phyloP scores from a whole-genome alignment of 768 basidiomycete genomes.

The Naganishia randhawae region DNA sequence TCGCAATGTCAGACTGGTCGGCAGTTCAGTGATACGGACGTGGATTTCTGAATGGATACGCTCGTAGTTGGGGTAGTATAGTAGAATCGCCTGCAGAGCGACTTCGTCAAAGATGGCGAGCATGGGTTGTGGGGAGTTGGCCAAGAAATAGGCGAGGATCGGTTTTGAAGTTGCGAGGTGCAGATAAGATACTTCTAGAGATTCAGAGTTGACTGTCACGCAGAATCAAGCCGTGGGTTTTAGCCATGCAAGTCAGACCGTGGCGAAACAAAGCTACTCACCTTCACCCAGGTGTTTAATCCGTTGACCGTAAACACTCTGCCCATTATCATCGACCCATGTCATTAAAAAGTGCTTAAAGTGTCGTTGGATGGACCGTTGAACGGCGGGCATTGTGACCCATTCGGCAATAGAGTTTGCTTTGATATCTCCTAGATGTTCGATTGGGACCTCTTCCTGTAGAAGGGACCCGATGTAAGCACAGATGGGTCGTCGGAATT shows the following conservation, averaged over 20 bases:
- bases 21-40: conserved; percentile 91
- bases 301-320: conserved; percentile 88
- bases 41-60: conserved; percentile 98
- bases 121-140: conserved; percentile 89
- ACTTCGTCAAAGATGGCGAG: conserved; percentile 92
- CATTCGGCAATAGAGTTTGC: conserved; percentile 96
- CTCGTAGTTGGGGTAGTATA: conserved; percentile 92
- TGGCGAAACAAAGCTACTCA: conserved; percentile 50
- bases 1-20: conserved; percentile 80
- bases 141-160: conserved; percentile 93
- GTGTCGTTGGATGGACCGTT: conserved; percentile 81
- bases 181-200: conserved; percentile 94
- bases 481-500: background rate
- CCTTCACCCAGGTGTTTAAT: conserved; percentile 93
- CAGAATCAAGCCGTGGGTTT: background rate
- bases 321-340: conserved; percentile 84
- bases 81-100: conserved; percentile 85
- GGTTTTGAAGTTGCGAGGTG: conserved; percentile 89
- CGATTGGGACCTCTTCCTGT: conserved; percentile 79
- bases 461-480: background rate
- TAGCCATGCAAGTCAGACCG: background rate
- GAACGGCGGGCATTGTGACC: conserved; percentile 89
- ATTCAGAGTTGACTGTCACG: conserved; percentile 82
- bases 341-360: conserved; percentile 95
- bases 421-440: conserved; percentile 96